Base-by-base conservation (phyloP, 2,329 filamentous ascomycete species). In the Dendryphion nanum region DNA sequence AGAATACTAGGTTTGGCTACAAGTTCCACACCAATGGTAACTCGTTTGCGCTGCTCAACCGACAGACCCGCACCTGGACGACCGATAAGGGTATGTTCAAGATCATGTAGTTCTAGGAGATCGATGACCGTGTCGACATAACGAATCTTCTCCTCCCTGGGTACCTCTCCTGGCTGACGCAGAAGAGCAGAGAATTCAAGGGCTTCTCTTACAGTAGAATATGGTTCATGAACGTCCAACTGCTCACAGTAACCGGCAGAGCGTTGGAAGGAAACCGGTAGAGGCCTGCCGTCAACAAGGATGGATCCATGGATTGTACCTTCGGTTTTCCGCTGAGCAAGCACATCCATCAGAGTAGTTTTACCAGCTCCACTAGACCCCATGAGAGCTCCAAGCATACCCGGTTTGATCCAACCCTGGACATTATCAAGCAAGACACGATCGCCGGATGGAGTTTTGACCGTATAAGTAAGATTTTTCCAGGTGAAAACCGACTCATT, bases 401-500 rank as follows among this genome's bases (percentile, higher is more conserved):
- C 76, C 1, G 76, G 76, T 39, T 75, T 76, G 2, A 78, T 73
- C 63, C 67, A 79, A 4, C 66, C 77, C 15, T 66, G 65, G 7
- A 80, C 71, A 35, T 76, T 58, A 37, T 79, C 71, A 7, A 81
- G 57, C 2, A 81, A 41, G 63, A 57, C 35, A 67, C 66, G 7
- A 59, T 67, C 12, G 55, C 60, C 35, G 63, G 38, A 31, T 0
- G 51, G 51, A 2, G 52, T 71, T 23, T 69, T 73, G 44, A 78
- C 93, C 63, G 81, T 72, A 40, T 77, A 78, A 8, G 62, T 66
- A 3, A 80, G 69, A 43, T 78, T 66, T 18, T 67, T 61, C 77
- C 77, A 81, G 2, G 85, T 90, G 40, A 94, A 86, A 0, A 85
- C 71, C 0, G 79, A 82, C 0, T 77, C 83, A 58, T 86, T 85